Evolutionary conservation across 1,284 basidiomycete genomes (phyloP).

Genomic region (Pseudozyma pruni): DNA sequence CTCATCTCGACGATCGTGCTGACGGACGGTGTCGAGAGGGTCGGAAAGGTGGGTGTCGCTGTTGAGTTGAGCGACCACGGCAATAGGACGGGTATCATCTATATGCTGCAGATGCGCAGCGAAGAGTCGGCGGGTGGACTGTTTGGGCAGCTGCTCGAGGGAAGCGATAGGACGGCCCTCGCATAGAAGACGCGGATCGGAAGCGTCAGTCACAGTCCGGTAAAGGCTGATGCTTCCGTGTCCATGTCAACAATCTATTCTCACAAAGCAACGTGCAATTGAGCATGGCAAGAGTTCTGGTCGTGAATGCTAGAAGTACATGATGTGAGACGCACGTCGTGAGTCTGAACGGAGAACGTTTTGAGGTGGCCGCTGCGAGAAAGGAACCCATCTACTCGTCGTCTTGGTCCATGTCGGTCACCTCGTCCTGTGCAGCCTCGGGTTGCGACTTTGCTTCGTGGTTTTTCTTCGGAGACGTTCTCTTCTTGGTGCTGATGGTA

Average conservation of each 20-base stretch:
- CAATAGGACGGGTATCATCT: conserved; percentile 90
- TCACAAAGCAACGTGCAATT: no score
- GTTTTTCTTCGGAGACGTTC: conserved; percentile 16
- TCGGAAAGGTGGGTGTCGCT: conserved; percentile 96
- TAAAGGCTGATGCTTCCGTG: no score
- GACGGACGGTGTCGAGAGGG: conserved; percentile 93
- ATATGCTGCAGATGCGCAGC: conserved; percentile 84
- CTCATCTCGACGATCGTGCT: conserved; percentile 94
- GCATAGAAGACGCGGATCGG: background rate
- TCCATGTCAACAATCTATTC: no score
- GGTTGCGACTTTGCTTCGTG: conserved; percentile 10
- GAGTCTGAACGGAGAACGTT: background rate
- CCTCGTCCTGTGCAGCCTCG: background rate
- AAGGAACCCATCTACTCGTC: background rate
- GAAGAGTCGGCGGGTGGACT: conserved; percentile 85
- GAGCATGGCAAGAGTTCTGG: background rate
- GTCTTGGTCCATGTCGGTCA: conserved; percentile 31
- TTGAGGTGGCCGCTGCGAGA: background rate
- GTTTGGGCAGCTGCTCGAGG: conserved; percentile 86
- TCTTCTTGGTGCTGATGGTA: conserved; percentile 10
- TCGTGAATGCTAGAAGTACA: conserved; percentile 9
- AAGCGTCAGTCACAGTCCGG: no score
- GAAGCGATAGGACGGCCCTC: conserved; percentile 77
- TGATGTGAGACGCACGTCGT: conserved; percentile 1
- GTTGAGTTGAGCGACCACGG: conserved; percentile 93